Conservation (phyloP, 208 protist genomes). For the Leishmania lainsoni region DNA sequence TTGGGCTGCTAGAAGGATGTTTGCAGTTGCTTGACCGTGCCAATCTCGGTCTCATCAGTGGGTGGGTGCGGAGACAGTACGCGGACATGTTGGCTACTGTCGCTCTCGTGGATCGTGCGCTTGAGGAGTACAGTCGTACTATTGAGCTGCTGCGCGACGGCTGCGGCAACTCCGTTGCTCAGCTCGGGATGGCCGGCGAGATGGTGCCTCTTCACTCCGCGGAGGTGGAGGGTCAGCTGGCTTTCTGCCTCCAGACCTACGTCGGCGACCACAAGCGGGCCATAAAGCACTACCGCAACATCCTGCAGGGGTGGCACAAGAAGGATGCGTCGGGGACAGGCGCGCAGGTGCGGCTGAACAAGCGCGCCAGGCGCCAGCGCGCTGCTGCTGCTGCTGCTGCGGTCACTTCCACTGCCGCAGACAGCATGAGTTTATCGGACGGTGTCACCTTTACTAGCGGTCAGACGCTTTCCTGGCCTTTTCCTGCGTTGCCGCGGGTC, state of each 20-base stretch:
- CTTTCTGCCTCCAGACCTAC: constrained; percentile 69
- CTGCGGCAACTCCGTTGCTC: constrained; percentile 20
- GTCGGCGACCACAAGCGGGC: constrained; percentile 76
- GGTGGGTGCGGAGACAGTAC: constrained; percentile 64
- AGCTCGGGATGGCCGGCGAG: constrained; percentile 30
- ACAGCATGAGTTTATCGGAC: not conserved
- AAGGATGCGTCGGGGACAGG: constrained; percentile 12
- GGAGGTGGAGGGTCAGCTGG: constrained; percentile 71
- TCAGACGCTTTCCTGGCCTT: not conserved
- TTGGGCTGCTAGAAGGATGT: constrained; percentile 65
- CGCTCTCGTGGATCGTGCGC: constrained; percentile 61
- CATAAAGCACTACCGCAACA: constrained; percentile 60
- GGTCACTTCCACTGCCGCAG: not conserved
- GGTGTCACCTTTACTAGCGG: not conserved
- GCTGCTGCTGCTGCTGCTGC: constrained; percentile 6
- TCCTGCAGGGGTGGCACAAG: constrained; percentile 24
- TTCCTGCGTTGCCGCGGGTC: constrained; percentile 4
- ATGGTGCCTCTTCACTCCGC: constrained; percentile 36
- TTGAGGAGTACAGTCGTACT: constrained; percentile 50
- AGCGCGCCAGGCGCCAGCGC: constrained; percentile 26
- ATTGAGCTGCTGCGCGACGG: constrained; percentile 50
- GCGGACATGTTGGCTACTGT: constrained; percentile 61
- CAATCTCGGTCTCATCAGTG: constrained; percentile 41
- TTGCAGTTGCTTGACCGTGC: constrained; percentile 51
- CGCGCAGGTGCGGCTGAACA: constrained; percentile 23